phyloP scores from a whole-genome alignment of 805 yeast species.

The Starmerella bacillaris region DNA sequence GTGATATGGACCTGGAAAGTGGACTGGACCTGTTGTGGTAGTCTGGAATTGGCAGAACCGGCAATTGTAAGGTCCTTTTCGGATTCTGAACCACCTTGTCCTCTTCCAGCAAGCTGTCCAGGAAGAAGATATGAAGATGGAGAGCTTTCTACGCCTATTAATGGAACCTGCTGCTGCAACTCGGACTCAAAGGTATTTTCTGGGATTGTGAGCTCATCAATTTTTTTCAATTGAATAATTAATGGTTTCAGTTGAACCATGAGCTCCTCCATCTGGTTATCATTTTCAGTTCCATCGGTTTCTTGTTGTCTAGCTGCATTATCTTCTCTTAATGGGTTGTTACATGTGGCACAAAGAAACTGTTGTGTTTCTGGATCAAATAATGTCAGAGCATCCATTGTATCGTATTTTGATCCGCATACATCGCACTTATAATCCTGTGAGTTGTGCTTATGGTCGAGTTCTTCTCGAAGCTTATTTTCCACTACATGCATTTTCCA shows the following conservation, averaged over 20 bases:
- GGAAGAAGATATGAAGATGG: constrained; percentile 11
- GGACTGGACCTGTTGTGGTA: constrained; percentile 35
- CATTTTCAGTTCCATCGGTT: constrained; percentile 19
- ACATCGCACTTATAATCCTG: constrained; percentile 86
- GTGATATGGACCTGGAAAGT: constrained; percentile 76
- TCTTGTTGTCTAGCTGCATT: not conserved
- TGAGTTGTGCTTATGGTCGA: constrained; percentile 71
- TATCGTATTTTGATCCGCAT: constrained; percentile 64
- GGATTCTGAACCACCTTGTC: constrained; percentile 2
- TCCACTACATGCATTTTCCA: constrained; percentile 90
- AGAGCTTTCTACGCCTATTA: constrained; percentile 10
- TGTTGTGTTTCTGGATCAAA: constrained; percentile 62
- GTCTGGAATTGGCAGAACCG: constrained; percentile 19
- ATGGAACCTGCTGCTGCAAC: constrained; percentile 60
- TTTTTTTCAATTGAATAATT: constrained; percentile 61
- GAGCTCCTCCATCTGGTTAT: constrained; percentile 49
- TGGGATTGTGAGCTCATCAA: constrained; percentile 61
- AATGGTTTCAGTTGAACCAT: constrained; percentile 85
- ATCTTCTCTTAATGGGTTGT: constrained; percentile 62
- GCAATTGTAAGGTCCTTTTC: constrained; percentile 12
- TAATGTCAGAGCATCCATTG: constrained; percentile 72
- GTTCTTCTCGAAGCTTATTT: constrained; percentile 56
- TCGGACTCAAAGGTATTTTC: constrained; percentile 84
- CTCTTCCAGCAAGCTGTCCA: constrained; percentile 2
- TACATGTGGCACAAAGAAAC: constrained; percentile 74